Conservation (phyloP, 108 stramenopile genomes). For the Nannochloropsis gaditana region DNA sequence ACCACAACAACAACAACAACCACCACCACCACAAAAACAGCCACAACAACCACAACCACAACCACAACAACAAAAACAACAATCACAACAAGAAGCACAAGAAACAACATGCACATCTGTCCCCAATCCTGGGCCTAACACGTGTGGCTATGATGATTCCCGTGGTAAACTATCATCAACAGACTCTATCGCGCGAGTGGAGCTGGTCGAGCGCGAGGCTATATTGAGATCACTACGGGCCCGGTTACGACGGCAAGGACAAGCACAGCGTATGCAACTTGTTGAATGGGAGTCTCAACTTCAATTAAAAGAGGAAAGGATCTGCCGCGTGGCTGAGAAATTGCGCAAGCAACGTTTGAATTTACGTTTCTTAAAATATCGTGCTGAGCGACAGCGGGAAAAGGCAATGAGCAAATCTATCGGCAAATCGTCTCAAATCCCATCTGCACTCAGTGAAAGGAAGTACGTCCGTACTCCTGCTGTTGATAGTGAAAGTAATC, state of each 20-base stretch:
- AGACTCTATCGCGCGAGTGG: neutral
- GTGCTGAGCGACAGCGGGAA: neutral
- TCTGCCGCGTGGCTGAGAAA: conserved; percentile 16
- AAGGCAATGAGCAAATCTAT: neutral
- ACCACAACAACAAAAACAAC: neutral
- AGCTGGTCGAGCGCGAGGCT: neutral
- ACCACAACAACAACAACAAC: neutral
- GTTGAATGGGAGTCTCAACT: neutral
- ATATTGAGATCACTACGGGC: neutral
- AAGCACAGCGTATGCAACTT: conserved; percentile 20
- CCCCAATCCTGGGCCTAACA: no score
- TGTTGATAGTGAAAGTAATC: no score
- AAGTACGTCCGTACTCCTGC: no score
- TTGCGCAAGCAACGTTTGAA: neutral
- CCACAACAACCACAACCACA: neutral
- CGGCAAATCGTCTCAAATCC: neutral
- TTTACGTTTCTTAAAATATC: neutral
- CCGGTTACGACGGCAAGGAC: neutral
- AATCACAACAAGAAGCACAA: neutral
- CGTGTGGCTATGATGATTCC: no score
- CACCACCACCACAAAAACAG: neutral
- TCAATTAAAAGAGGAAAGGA: neutral
- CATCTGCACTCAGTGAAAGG: no score
- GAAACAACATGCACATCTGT: neutral
- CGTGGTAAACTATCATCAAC: no score